Percentiles rank a stretch among this genome's conserved stretches.
Evolutionary conservation across 176 grass and related monocot genomes (phyloP).

Genomic region (Phoenix dactylifera): DNA sequence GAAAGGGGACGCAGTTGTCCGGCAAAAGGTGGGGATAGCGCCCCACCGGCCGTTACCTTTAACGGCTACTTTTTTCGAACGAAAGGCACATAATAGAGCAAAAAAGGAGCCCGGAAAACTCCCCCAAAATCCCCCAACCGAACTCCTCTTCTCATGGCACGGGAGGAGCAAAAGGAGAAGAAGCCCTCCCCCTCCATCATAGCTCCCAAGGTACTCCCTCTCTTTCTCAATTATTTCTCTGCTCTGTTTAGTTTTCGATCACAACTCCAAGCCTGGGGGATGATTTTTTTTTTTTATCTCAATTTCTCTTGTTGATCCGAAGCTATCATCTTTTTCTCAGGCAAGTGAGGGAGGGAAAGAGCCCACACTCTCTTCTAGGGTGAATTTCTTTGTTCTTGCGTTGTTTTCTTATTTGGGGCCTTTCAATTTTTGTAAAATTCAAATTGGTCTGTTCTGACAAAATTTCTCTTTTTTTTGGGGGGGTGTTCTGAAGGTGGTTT

Average conservation of each 20-base stretch:
- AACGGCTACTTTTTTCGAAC: conserved; percentile 3
- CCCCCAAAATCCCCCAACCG: conserved; percentile 2
- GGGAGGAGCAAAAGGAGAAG: conserved; percentile 17
- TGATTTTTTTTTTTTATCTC: too few relatives aligned
- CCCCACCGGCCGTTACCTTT: not conserved
- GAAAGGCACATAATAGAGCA: not conserved
- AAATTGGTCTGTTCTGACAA: not conserved
- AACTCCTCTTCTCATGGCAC: conserved; percentile 26
- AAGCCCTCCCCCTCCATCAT: conserved; percentile 16
- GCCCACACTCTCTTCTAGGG: conserved; percentile 50
- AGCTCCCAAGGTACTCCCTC: conserved; percentile 21
- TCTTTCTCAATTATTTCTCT: conserved; percentile 6
- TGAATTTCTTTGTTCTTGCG: conserved; percentile 24
- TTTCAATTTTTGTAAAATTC: conserved; percentile 8
- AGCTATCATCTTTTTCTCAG: conserved; percentile 25
- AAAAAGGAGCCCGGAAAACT: not conserved
- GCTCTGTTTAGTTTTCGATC: not conserved
- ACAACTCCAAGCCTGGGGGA: not conserved
- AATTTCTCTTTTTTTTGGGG: conserved; percentile 8
- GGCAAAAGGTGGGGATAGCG: not conserved
- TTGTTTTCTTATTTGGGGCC: not conserved
- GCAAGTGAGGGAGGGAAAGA: conserved; percentile 38
- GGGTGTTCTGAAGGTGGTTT: conserved; percentile 49
- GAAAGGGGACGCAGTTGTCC: not conserved
- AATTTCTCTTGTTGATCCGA: not conserved